Evolutionary conservation across 495 filamentous ascomycete genomes (phyloP).

Genomic region (Aspergillus bertholletiae): DNA sequence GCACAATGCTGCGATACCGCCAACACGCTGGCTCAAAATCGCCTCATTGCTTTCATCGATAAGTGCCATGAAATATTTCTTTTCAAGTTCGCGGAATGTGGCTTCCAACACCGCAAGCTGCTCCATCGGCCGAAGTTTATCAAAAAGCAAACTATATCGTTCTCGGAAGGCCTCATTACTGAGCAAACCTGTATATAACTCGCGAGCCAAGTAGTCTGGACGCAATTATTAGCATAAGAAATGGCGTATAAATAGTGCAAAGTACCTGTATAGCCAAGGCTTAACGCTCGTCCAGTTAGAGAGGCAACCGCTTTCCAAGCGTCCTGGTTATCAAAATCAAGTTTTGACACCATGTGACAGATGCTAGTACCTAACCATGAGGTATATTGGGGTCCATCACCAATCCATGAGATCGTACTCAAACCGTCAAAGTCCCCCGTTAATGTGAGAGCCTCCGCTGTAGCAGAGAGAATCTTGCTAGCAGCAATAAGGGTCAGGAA

Average conservation of each 20-base stretch:
- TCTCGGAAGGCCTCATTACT: conserved; percentile 23
- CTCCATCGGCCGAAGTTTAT: conserved; percentile 49
- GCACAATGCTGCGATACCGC: conserved; percentile 42
- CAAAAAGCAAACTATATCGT: conserved; percentile 41
- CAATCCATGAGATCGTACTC: conserved; percentile 55
- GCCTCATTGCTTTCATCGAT: conserved; percentile 5
- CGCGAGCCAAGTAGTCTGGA: conserved; percentile 53
- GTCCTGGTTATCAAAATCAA: conserved; percentile 33
- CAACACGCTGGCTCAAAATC: conserved; percentile 15
- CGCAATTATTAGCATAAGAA: conserved; percentile 23
- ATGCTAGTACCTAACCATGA: conserved; percentile 77
- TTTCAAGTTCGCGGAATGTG: conserved; percentile 57
- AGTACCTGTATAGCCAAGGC: conserved; percentile 72
- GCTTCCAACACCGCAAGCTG: conserved; percentile 56
- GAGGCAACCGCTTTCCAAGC: conserved; percentile 54
- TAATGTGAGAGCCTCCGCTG: conserved; percentile 71
- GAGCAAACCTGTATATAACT: conserved; percentile 44
- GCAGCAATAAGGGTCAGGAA: conserved; percentile 61
- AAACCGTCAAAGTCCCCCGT: conserved; percentile 26
- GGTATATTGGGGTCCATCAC: conserved; percentile 60
- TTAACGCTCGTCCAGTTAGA: conserved; percentile 61
- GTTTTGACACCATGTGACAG: conserved; percentile 43
- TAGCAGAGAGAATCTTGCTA: conserved; percentile 66
- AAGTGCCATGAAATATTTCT: conserved; percentile 40
- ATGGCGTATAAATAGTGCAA: neutral